Conservation (phyloP, 305 asterid genomes). For the Stenogyne calaminthoides region DNA sequence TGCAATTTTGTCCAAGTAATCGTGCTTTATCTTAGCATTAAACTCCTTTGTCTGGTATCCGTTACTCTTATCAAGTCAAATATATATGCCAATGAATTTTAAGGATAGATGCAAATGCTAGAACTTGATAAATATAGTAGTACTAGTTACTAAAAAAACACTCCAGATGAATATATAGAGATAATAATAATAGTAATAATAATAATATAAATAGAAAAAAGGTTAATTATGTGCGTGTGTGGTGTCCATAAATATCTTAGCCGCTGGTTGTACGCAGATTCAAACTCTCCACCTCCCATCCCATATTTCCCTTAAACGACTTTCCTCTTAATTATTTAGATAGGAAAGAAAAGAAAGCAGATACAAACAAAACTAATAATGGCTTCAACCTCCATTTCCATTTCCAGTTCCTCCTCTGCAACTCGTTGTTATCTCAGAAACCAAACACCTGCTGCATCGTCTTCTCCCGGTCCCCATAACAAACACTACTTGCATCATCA, state of each 20-base stretch:
- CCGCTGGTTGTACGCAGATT: constrained; percentile 25
- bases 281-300: constrained; percentile 21
- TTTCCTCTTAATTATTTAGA: not conserved
- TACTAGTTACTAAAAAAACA: no score
- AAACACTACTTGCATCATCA: not conserved
- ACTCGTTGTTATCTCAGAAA: constrained; percentile 17
- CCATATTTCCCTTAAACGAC: not conserved
- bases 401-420: constrained; percentile 14
- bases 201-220: no score
- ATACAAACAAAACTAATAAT: constrained; percentile 6
- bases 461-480: not conserved
- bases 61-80: no score
- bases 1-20: no score
- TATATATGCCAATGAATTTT: no score
- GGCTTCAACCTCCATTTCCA: constrained; percentile 25
- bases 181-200: no score
- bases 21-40: no score
- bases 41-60: no score
- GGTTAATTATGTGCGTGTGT: not conserved
- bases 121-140: no score
- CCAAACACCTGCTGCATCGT: constrained; percentile 11
- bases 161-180: no score
- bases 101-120: no score
- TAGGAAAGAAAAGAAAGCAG: not conserved
- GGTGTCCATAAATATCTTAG: not conserved